Conservation (phyloP, 176 grass and related monocot species). For the Oropetium thomaeum region DNA sequence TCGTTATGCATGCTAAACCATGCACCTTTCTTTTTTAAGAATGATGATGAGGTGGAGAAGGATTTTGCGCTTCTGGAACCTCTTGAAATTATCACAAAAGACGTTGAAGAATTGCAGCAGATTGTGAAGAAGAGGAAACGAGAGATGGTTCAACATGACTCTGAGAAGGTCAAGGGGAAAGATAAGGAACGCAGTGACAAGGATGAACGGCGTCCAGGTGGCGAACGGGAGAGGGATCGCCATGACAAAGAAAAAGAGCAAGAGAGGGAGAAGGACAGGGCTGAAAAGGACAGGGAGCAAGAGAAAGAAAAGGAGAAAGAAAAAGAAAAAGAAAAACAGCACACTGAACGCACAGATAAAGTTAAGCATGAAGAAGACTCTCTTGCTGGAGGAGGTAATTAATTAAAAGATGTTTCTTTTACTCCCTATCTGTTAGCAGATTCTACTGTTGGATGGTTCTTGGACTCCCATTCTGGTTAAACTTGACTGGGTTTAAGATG, state of each 20-base stretch:
- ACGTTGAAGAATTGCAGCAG: conserved; percentile 79
- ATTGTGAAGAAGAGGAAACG: conserved; percentile 82
- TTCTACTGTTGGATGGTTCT: conserved; percentile 1
- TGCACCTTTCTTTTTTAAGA: conserved; percentile 45
- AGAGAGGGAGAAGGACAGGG: conserved; percentile 62
- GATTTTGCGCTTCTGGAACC: conserved; percentile 92
- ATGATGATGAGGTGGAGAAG: conserved; percentile 61
- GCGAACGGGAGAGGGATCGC: conserved; percentile 59
- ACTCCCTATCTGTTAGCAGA: background rate
- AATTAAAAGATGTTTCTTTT: conserved; percentile 21
- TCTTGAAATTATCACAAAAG: conserved; percentile 95
- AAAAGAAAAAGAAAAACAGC: conserved; percentile 60
- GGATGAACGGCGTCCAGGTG: conserved; percentile 46
- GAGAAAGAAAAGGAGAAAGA: conserved; percentile 66
- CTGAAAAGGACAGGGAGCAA: conserved; percentile 50
- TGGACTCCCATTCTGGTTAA: background rate
- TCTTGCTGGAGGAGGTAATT: conserved; percentile 61
- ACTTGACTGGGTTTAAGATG: background rate
- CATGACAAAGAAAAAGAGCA: conserved; percentile 70
- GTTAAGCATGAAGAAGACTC: conserved; percentile 55
- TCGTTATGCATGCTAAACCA: conserved; percentile 22
- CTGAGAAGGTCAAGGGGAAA: conserved; percentile 70
- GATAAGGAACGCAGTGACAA: conserved; percentile 51
- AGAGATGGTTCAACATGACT: conserved; percentile 55
- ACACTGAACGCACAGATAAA: conserved; percentile 58